Percentiles rank a stretch among this genome's conserved stretches.
Evolutionary conservation across 371 early-diverging fungal genomes (phyloP).

Genomic region (Capillidium rhysosporum): DNA sequence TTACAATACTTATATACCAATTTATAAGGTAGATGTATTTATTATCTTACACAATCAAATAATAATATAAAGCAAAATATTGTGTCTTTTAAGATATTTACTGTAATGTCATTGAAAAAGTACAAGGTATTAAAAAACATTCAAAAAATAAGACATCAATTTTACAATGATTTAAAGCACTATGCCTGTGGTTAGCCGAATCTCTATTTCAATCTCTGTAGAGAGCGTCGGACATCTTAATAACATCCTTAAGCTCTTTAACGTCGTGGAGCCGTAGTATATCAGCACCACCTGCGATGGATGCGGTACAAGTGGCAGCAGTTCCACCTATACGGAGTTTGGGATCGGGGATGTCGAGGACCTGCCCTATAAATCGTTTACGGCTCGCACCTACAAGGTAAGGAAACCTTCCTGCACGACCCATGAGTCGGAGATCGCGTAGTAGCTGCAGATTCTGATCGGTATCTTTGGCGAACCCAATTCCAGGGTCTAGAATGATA

Average conservation of each 20-base stretch:
- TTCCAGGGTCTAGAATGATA: slow-evolving; percentile 88
- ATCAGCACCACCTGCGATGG: slow-evolving; percentile 70
- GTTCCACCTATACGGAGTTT: slow-evolving; percentile 75
- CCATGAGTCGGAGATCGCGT: slow-evolving; percentile 43
- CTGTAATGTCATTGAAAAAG: too few relatives aligned
- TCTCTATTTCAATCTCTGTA: too few relatives aligned
- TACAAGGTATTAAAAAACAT: too few relatives aligned
- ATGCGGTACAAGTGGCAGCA: slow-evolving; percentile 79
- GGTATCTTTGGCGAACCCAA: slow-evolving; percentile 88
- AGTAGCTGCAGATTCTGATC: slow-evolving; percentile 74
- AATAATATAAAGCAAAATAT: too few relatives aligned
- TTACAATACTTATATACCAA: too few relatives aligned
- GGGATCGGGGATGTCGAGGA: slow-evolving; percentile 45
- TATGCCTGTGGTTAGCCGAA: not conserved
- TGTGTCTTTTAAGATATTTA: too few relatives aligned
- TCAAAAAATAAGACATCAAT: too few relatives aligned
- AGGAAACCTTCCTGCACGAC: slow-evolving; percentile 32
- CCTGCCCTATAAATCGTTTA: slow-evolving; percentile 68
- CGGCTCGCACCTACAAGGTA: slow-evolving; percentile 68
- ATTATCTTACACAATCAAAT: too few relatives aligned
- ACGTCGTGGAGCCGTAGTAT: slow-evolving; percentile 91
- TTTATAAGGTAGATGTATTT: too few relatives aligned
- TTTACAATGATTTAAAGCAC: too few relatives aligned
- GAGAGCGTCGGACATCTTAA: slow-evolving; percentile 62
- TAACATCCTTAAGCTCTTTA: slow-evolving; percentile 70